These are phyloP conservation scores for Xylaria castorea DNA, from an alignment of 495 filamentous ascomycete genomes.

Conservation along the genomic window DNA sequence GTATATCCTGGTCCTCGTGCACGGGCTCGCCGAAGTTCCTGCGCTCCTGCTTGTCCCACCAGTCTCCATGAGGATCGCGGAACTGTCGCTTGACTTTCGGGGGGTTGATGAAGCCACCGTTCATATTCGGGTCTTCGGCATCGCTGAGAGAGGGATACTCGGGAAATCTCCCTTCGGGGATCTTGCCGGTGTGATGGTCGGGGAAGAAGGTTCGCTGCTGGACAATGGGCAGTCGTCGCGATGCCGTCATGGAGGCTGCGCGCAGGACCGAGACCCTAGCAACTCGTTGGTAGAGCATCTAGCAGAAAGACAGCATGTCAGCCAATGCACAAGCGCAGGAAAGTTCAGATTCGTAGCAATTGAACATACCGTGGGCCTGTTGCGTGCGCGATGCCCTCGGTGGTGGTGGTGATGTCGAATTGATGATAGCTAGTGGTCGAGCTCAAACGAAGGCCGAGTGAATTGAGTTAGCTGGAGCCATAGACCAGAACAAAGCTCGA, in stretches of 20 bases:
- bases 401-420: neutral
- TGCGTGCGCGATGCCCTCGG: constrained; percentile 27
- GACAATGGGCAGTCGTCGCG: constrained; percentile 53
- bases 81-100: constrained; percentile 80
- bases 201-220: constrained; percentile 60
- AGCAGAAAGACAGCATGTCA: constrained; percentile 6
- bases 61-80: constrained; percentile 91
- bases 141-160: constrained; percentile 59
- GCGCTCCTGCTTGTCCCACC: constrained; percentile 98
- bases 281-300: constrained; percentile 75
- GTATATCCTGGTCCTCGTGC: constrained; percentile 95
- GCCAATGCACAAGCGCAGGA: neutral
- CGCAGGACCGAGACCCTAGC: constrained; percentile 60
- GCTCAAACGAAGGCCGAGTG: neutral
- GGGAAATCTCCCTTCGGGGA: constrained; percentile 60
- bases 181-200: constrained; percentile 45
- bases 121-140: constrained; percentile 80
- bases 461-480: constrained; percentile 18
- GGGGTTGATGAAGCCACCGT: constrained; percentile 92
- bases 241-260: constrained; percentile 51
- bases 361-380: constrained; percentile 35
- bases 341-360: neutral
- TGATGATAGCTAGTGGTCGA: neutral
- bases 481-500: no score
- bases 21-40: constrained; percentile 94